phyloP scores from a whole-genome alignment of 208 protist genomes.

The Histomonas meleagridis region DNA sequence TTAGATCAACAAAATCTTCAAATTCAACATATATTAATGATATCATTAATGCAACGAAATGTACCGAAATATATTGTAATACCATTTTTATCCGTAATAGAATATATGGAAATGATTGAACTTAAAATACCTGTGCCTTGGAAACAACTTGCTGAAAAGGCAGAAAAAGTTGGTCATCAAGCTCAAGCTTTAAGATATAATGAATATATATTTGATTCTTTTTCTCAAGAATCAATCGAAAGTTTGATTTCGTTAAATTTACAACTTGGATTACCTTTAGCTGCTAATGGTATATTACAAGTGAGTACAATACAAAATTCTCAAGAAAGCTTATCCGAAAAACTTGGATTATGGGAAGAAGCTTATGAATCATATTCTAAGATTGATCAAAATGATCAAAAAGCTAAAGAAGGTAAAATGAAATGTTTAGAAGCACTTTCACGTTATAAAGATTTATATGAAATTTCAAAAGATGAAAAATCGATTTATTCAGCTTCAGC shows the following conservation, averaged over 20 bases:
- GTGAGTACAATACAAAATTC: neutral
- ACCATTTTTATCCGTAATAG: neutral
- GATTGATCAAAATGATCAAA: neutral
- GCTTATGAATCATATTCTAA: neutral
- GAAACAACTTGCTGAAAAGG: neutral
- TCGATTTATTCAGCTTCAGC: neutral
- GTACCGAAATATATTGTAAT: neutral
- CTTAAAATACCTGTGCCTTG: neutral
- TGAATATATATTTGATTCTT: neutral
- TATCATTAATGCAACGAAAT: neutral
- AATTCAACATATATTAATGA: neutral
- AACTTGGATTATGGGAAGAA: neutral
- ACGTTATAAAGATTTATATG: neutral
- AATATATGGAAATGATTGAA: neutral
- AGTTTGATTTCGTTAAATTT: neutral
- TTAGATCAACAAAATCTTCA: neutral
- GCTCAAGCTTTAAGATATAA: neutral
- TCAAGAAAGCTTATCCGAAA: neutral
- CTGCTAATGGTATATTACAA: neutral
- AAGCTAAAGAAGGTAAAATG: neutral
- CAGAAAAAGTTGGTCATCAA: neutral
- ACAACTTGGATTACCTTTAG: neutral
- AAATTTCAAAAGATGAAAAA: neutral
- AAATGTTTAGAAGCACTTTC: neutral
- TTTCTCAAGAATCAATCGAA: neutral